A percentile compares a stretch with the other conserved stretches of the same genome.
Conservation (phyloP, 164 flowering plant species). For the Chloranthus sessilifolius region DNA sequence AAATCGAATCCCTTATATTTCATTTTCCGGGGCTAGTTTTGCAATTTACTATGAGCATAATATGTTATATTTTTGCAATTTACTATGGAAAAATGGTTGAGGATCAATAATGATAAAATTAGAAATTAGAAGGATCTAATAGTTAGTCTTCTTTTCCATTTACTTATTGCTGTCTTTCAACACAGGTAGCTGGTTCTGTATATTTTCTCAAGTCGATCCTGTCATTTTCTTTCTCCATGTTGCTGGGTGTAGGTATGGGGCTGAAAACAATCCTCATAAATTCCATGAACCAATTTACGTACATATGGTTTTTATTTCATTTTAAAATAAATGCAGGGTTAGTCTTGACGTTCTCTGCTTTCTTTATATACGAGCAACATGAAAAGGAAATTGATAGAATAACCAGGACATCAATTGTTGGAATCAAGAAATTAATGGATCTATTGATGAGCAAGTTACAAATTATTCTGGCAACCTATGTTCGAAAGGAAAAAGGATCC, state of each 20-base stretch:
- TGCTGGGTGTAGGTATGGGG: constrained; percentile 52
- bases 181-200: constrained; percentile 42
- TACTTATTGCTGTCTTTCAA: too few relatives aligned
- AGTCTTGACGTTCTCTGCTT: constrained; percentile 48
- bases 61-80: background rate
- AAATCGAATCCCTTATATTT: too few relatives aligned
- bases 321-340: constrained; percentile 37
- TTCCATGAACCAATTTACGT: background rate
- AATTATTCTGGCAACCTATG: too few relatives aligned
- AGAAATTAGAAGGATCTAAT: too few relatives aligned
- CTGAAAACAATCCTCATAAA: background rate
- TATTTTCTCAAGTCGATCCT: constrained; percentile 41
- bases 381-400: constrained; percentile 54
- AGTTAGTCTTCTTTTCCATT: too few relatives aligned
- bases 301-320: background rate
- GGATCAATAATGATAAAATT: too few relatives aligned
- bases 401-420: constrained; percentile 10
- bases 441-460: constrained; percentile 32
- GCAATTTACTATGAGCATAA: background rate
- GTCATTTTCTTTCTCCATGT: constrained; percentile 27
- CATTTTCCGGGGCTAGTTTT: background rate
- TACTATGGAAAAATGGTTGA: background rate
- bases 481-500: too few relatives aligned
- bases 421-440: constrained; percentile 16
- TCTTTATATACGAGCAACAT: constrained; percentile 66